Percentiles rank a stretch among this genome's conserved stretches.
phyloP scores from a whole-genome alignment of 495 filamentous ascomycete species.

The Aspergillus diversus region DNA sequence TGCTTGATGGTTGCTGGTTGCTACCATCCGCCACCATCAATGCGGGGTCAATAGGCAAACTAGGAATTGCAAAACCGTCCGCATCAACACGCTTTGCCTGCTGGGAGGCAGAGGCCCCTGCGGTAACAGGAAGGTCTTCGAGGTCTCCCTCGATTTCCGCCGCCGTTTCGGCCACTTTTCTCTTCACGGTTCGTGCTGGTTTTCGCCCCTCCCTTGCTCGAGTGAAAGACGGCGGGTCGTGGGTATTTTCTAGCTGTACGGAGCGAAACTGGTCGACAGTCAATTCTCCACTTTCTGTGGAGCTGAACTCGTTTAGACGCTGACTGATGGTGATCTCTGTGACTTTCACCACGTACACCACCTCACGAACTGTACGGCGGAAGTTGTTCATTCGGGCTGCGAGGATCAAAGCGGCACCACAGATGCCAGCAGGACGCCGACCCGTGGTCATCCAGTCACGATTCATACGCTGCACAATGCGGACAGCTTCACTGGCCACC shows the following conservation, averaged over 20 bases:
- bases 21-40: slow-evolving; percentile 31
- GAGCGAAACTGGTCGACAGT: slow-evolving; percentile 87
- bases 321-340: slow-evolving; percentile 87
- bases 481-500: slow-evolving; percentile 83
- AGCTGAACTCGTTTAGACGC: slow-evolving; percentile 86
- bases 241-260: slow-evolving; percentile 62
- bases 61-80: slow-evolving; percentile 53
- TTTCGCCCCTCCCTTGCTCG: slow-evolving; percentile 57
- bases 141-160: slow-evolving; percentile 47
- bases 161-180: slow-evolving; percentile 51
- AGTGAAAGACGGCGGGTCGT: slow-evolving; percentile 84
- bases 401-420: slow-evolving; percentile 90
- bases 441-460: slow-evolving; percentile 95
- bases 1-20: slow-evolving; percentile 25
- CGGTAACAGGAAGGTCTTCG: not conserved
- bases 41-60: slow-evolving; percentile 50
- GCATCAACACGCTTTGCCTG: slow-evolving; percentile 47
- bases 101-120: slow-evolving; percentile 18
- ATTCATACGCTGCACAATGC: slow-evolving; percentile 88
- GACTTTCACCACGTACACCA: slow-evolving; percentile 95
- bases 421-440: slow-evolving; percentile 89
- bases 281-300: slow-evolving; percentile 74
- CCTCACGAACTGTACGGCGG: slow-evolving; percentile 84
- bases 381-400: slow-evolving; percentile 98
- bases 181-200: slow-evolving; percentile 39